Evolutionary conservation across 768 basidiomycete genomes (phyloP), one percentile per base, ranked within the genome.

Genomic region (Tylopilus vinaceipallidus): DNA sequence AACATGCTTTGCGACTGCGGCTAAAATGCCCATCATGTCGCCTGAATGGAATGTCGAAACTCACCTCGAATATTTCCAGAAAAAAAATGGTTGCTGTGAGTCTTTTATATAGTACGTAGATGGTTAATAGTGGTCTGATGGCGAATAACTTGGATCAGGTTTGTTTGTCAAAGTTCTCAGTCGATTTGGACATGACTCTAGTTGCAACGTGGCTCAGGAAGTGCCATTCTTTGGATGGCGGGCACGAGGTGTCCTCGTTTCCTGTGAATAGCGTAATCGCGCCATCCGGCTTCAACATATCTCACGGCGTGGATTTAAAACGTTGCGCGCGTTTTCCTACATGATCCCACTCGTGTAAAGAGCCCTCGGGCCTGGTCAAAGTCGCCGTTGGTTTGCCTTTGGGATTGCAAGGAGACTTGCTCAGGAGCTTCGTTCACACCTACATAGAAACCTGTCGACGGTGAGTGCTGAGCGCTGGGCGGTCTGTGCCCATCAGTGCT

Each of bases 231-330:
- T 45, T 55, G 48, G 29, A 45, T 45, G 41, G 24, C 37, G n/a
- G 39, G 50, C 62, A 67, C 63, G 65, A 62, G 67, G 65, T 11
- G 45, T 20, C 65, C 65, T 62, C 65, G 51, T 67, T 66, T 27
- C 50, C 40, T 22, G 39, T 36, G 37, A 26, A 53, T 66, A 38
- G 53, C 59, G 54, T 59, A 59, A 64, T 61, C 55, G 45, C 49
- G 35, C 57, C 53, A 55, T 52, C 49, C 57, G 43, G 29, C 49
- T 48, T 47, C 17, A 37, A 46, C 42, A 3, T 26, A 49, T 45
- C 58, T 47, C 57, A 57, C 55, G 56, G 52, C 50, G 55, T 61
- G 61, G 56, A 38, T 32, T 50, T 49, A 46, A 50, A 47, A 39
- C 58, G 54, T 48, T 47, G 38, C 22, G 35, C 45, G 49, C 40